Base-by-base conservation (phyloP, 805 yeast species). In the Metschnikowia kunwiensis region DNA sequence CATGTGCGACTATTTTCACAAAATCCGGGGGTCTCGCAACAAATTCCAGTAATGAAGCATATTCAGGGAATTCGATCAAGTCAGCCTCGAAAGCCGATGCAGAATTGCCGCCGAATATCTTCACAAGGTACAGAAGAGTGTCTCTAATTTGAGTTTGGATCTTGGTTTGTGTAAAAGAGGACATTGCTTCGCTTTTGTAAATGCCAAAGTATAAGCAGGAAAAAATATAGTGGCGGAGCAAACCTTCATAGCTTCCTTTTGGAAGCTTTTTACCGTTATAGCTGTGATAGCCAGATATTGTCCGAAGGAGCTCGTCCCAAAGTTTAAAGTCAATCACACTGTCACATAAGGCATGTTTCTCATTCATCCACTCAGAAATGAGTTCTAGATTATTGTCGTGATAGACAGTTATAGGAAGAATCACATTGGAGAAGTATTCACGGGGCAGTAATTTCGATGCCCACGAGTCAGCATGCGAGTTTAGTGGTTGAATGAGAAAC, bases 81-180 rank as follows among this genome's bases (percentile, higher is more conserved):
- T 20, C 23, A 4, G 21, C 5, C n/a, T 9, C 15, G 5, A 13
- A 19, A 19, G 20, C 26, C 11, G 17, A 11, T 16, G 18, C 8
- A 6, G 8, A 9, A 18, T 24, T 30, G 7, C 14, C 17, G 6
- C 34, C 42, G 2, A 27, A 14, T 17, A 35, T 23, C n/a, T 34
- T 32, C 18, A 30, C 34, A 17, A 42, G 38, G 17, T 32, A 38
- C 20, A 5, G 27, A 19, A 56, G 40, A 0, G 67, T 61, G 5
- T 45, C 51, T 13, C 43, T 47, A 5, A 67, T 58, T 2, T 41
- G 31, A 40, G 57, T 64, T 35, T 63, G 65, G 16, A 58, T 54
- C 21, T 50, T 51, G 7, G 48, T 47, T 14, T 51, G 53, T 17
- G 61, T 67, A 10, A 61, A 30, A 1, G 67, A 53, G 5, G 55